phyloP scores from a whole-genome alignment of 108 stramenopile species.

The Fragilariopsis cylindrus region DNA sequence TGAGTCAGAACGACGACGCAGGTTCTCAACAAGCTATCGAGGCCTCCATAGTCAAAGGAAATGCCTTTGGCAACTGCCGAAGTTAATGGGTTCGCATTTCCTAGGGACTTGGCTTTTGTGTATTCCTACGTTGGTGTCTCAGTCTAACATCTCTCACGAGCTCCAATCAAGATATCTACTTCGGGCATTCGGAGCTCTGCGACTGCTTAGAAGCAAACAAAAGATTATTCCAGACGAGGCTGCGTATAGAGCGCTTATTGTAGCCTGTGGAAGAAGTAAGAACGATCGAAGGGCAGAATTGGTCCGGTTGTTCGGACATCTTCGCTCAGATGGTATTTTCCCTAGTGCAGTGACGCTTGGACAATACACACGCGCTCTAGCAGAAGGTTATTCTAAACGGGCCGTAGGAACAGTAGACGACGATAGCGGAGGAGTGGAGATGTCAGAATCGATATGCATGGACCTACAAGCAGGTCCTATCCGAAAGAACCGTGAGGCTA shows the following conservation, averaged over 20 bases:
- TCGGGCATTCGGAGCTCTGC: conserved; percentile 79
- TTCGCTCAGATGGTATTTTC: conserved; percentile 82
- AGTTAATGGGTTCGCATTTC: conserved; percentile 87
- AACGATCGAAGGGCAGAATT: conserved; percentile 75
- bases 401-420: conserved; percentile 33
- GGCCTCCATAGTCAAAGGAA: conserved; percentile 76
- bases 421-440: conserved; percentile 23
- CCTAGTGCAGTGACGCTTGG: conserved; percentile 86
- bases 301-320: conserved; percentile 75
- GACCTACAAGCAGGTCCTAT: conserved; percentile 1
- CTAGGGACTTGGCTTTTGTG: conserved; percentile 81
- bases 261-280: conserved; percentile 77
- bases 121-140: conserved; percentile 69
- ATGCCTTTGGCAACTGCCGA: conserved; percentile 86
- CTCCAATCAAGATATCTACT: conserved; percentile 72
- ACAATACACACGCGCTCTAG: conserved; percentile 81
- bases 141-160: conserved; percentile 47
- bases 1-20: conserved; percentile 62
- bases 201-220: conserved; percentile 65
- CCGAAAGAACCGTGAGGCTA: conserved; percentile 11
- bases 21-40: conserved; percentile 56
- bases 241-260: conserved; percentile 79
- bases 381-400: conserved; percentile 85
- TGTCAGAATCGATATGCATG: conserved; percentile 8
- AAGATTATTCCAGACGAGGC: conserved; percentile 86